phyloP scores from a whole-genome alignment of 2,329 filamentous ascomycete species.

The Aspergillus pseudoterreus region DNA sequence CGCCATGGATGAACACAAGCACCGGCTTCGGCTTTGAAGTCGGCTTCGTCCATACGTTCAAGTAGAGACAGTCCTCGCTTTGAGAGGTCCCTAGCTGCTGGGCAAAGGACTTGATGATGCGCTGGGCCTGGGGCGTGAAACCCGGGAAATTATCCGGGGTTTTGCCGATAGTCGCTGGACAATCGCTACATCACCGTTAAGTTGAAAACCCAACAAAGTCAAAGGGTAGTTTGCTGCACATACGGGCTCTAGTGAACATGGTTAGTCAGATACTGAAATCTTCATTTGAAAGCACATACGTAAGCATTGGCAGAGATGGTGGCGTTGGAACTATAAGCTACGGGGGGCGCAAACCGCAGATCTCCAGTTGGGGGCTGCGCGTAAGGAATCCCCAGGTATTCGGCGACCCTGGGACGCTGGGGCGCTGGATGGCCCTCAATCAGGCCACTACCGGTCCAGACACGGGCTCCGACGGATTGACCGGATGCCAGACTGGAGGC shows the following conservation, averaged over 20 bases:
- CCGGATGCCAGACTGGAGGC: neutral
- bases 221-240: neutral
- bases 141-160: slow-evolving; percentile 17
- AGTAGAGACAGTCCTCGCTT: slow-evolving; percentile 33
- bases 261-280: neutral
- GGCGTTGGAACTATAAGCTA: slow-evolving; percentile 10
- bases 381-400: slow-evolving; percentile 29
- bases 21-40: slow-evolving; percentile 29
- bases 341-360: slow-evolving; percentile 24
- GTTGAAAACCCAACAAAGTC: too few species aligned
- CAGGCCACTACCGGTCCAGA: slow-evolving; percentile 21
- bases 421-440: slow-evolving; percentile 19
- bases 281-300: slow-evolving; percentile 5
- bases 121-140: slow-evolving; percentile 17
- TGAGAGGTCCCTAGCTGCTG: slow-evolving; percentile 22
- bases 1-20: slow-evolving; percentile 42
- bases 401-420: slow-evolving; percentile 14
- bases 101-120: slow-evolving; percentile 19
- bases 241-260: slow-evolving; percentile 12
- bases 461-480: slow-evolving; percentile 2
- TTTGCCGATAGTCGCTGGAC: slow-evolving; percentile 16
- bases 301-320: slow-evolving; percentile 10
- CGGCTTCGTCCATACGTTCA: slow-evolving; percentile 31
- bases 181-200: slow-evolving; percentile 15
- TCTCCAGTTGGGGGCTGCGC: slow-evolving; percentile 23